Evolutionary conservation across 225 moss, liverwort and hornwort species (phyloP).

Genomic region (Pseudisothecium myosuroides): DNA sequence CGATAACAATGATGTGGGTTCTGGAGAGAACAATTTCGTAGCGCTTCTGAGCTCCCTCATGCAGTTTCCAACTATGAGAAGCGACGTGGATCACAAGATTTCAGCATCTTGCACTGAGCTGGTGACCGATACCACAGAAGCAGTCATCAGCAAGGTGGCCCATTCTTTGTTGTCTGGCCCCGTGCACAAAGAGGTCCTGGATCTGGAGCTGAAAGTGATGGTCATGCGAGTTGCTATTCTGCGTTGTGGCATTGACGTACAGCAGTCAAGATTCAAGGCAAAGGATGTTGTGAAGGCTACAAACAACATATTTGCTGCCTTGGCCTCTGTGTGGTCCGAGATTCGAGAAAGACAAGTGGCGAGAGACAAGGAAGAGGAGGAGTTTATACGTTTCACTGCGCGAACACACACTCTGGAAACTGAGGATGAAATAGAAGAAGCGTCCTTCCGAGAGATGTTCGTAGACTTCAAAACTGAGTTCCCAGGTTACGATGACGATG

Average conservation of each 20-base stretch:
- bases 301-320: slow-evolving; percentile 21
- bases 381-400: slow-evolving; percentile 35
- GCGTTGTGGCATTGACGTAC: slow-evolving; percentile 56
- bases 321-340: slow-evolving; percentile 40
- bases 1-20: slow-evolving; percentile 15
- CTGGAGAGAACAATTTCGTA: slow-evolving; percentile 24
- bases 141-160: slow-evolving; percentile 27
- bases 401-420: slow-evolving; percentile 73
- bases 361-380: slow-evolving; percentile 38
- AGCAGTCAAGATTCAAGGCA: slow-evolving; percentile 39
- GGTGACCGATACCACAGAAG: slow-evolving; percentile 21
- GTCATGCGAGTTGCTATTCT: slow-evolving; percentile 71
- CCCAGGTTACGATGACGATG: slow-evolving; percentile 36
- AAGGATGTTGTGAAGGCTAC: slow-evolving; percentile 32
- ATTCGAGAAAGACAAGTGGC: slow-evolving; percentile 43
- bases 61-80: slow-evolving; percentile 66
- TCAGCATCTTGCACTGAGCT: slow-evolving; percentile 26
- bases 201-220: slow-evolving; percentile 66
- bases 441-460: slow-evolving; percentile 68
- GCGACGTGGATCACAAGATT: slow-evolving; percentile 7
- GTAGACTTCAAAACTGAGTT: slow-evolving; percentile 62
- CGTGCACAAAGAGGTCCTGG: slow-evolving; percentile 37
- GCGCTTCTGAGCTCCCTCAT: slow-evolving; percentile 52
- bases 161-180: slow-evolving; percentile 12
- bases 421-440: slow-evolving; percentile 64